Evolutionary conservation across 352 stramenopile species (phyloP), one percentile per base, ranked within the genome.

Genomic region (Peronospora destructor): DNA sequence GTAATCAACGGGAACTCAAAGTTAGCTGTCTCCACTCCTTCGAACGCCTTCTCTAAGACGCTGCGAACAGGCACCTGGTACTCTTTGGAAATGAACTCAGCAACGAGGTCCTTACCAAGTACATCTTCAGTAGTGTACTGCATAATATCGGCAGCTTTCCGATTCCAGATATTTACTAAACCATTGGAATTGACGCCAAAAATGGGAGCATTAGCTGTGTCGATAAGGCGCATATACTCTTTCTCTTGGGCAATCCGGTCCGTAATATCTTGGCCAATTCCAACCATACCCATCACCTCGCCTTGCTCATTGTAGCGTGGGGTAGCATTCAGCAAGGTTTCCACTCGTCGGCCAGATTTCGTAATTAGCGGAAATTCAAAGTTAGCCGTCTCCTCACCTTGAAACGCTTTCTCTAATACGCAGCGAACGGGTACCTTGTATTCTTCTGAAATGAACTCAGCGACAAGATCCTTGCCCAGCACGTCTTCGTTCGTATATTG

Each of bases 41-140:
- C 42, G 11, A 88, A 67, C 2, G 73, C 73, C 32, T 84, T 69
- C 51, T 86, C 40, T 16, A 71, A 32, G 3, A 66, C 63, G 14
- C 53, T 45, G 10, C 47, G 49, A 19, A 72, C 63, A 21, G 55
- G 41, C 2, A 59, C 45, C 11, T 57, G 54, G 17, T 68, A 66
- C 30, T 73, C 61, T 33, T 63, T 33, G 0, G 52, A 66, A 35
- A 76, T 71, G 40, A 73, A 76, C 26, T 76, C 66, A 10, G 83
- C 56, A 19, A 95, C 76, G 1, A 95, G 50, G 10, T 75, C 62
- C 28, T 79, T 53, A 17, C 71, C 80, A 29, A 94, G 72, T 6
- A 88, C 84, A 60, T 95, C 85, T 54, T 88, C 59, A 28, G 71
- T 77, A 5, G 64, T 69, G 55, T 88, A 95, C 32, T 87, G 80